These are phyloP conservation scores for Strobilomyces dryophilus DNA, from an alignment of 768 basidiomycete species.

Conservation along the genomic window DNA sequence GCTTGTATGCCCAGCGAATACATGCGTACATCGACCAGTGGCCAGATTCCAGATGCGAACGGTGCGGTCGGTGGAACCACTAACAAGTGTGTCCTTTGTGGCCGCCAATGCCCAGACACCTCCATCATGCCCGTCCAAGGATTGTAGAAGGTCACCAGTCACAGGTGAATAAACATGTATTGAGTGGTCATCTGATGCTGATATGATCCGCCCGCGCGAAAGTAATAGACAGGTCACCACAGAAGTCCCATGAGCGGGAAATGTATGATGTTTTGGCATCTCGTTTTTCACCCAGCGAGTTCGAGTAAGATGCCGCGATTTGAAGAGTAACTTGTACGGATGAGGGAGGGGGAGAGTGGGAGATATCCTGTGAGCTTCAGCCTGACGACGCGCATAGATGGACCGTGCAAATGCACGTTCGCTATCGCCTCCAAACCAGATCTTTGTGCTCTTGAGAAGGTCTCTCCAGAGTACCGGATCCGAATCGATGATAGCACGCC, in stretches of 20 bases:
- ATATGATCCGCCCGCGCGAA: slow-evolving; percentile 92
- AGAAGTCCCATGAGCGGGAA: slow-evolving; percentile 82
- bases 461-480: slow-evolving; percentile 90
- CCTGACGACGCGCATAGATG: slow-evolving; percentile 58
- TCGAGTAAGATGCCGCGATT: slow-evolving; percentile 78
- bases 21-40: slow-evolving; percentile 80
- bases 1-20: slow-evolving; percentile 94
- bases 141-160: slow-evolving; percentile 68
- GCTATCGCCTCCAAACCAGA: slow-evolving; percentile 86
- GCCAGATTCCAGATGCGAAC: slow-evolving; percentile 88
- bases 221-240: slow-evolving; percentile 97
- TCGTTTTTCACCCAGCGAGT: slow-evolving; percentile 75
- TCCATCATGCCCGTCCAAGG: slow-evolving; percentile 87
- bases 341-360: slow-evolving; percentile 67
- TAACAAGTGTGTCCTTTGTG: slow-evolving; percentile 83
- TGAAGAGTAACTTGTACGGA: slow-evolving; percentile 91
- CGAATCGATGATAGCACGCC: slow-evolving; percentile 89
- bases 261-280: slow-evolving; percentile 72
- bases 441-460: slow-evolving; percentile 73
- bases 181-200: slow-evolving; percentile 94
- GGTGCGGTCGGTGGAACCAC: slow-evolving; percentile 90
- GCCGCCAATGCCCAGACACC: slow-evolving; percentile 97
- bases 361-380: slow-evolving; percentile 35
- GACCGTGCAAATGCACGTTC: slow-evolving; percentile 77
- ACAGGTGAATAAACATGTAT: slow-evolving; percentile 93